Conservation (phyloP, 805 yeast species). For the Saccharomycopsis fodiens region DNA sequence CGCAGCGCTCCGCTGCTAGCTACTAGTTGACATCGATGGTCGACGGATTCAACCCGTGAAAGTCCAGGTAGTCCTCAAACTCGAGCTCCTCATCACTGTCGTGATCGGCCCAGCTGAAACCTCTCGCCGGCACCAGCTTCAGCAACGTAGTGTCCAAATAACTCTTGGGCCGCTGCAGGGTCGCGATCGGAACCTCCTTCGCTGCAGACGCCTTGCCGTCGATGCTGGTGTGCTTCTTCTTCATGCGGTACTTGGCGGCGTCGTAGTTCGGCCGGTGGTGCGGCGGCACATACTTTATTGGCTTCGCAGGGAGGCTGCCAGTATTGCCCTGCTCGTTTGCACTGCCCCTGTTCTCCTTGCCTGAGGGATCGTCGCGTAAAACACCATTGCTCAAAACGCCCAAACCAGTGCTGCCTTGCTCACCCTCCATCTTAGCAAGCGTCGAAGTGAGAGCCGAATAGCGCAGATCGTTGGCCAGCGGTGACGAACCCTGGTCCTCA, state of each 20-base stretch:
- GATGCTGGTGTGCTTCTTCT: conserved; percentile 1
- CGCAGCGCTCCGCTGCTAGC: too few relatives aligned
- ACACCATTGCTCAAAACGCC: not conserved
- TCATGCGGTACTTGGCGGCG: conserved; percentile 10
- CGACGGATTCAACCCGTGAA: conserved; percentile 4
- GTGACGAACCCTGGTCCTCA: too few relatives aligned
- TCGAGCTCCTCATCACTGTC: conserved; percentile 1
- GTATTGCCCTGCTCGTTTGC: not conserved
- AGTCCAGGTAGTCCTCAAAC: conserved; percentile 1
- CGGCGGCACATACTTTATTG: conserved; percentile 15
- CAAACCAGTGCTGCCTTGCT: not conserved
- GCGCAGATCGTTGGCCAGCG: too few relatives aligned
- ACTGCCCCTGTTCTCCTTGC: not conserved
- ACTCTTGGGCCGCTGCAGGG: not conserved
- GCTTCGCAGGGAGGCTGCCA: not conserved
- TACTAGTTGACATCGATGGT: conserved; percentile 8
- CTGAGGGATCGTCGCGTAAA: not conserved
- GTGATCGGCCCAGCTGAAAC: conserved; percentile 15
- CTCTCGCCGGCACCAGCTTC: conserved; percentile 3
- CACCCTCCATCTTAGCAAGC: conserved; percentile 1
- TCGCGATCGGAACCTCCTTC: too few relatives aligned
- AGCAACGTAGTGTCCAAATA: not conserved
- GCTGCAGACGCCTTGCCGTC: conserved; percentile 2
- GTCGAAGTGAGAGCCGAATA: conserved; percentile 4
- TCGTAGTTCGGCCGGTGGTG: conserved; percentile 21